phyloP scores from a whole-genome alignment of 768 basidiomycete genomes.

The Ramaria sp. region DNA sequence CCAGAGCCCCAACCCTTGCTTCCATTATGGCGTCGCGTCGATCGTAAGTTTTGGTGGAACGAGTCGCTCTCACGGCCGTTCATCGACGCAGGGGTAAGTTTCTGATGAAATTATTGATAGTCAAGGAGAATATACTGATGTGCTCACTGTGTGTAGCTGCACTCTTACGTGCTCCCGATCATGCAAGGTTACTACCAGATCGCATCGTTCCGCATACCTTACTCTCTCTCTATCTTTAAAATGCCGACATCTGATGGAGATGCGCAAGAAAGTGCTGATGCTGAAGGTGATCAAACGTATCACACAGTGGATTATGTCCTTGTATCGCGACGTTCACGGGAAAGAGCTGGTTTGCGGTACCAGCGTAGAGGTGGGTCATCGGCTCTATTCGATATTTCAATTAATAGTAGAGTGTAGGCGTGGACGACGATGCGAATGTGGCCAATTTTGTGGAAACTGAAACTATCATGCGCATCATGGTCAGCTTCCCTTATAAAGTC shows the following conservation, averaged over 20 bases:
- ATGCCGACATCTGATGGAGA: constrained; percentile 26
- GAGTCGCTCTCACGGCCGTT: constrained; percentile 79
- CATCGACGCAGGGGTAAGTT: constrained; percentile 70
- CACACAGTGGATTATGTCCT: constrained; percentile 65
- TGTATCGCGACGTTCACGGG: constrained; percentile 75
- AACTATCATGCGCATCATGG: constrained; percentile 75
- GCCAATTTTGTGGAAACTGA: constrained; percentile 97
- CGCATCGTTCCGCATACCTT: constrained; percentile 48
- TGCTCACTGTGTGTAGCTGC: constrained; percentile 39
- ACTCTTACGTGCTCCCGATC: constrained; percentile 80
- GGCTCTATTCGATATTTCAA: neutral
- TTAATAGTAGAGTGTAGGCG: constrained; percentile 14
- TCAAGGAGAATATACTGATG: neutral
- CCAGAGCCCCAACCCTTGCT: constrained; percentile 67
- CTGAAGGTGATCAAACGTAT: constrained; percentile 12
- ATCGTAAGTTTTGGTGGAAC: constrained; percentile 95
- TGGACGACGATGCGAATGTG: constrained; percentile 87
- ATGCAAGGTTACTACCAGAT: constrained; percentile 90
- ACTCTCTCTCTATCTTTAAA: constrained; percentile 22
- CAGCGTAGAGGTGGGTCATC: constrained; percentile 62
- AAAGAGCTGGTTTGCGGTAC: constrained; percentile 88
- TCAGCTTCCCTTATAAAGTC: constrained; percentile 23
- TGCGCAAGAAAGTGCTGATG: constrained; percentile 25
- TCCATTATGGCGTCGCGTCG: constrained; percentile 86
- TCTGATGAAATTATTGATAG: neutral